Evolutionary conservation across 2,329 filamentous ascomycete genomes (phyloP).

Genomic region (Akanthomyces dipterigenus): DNA sequence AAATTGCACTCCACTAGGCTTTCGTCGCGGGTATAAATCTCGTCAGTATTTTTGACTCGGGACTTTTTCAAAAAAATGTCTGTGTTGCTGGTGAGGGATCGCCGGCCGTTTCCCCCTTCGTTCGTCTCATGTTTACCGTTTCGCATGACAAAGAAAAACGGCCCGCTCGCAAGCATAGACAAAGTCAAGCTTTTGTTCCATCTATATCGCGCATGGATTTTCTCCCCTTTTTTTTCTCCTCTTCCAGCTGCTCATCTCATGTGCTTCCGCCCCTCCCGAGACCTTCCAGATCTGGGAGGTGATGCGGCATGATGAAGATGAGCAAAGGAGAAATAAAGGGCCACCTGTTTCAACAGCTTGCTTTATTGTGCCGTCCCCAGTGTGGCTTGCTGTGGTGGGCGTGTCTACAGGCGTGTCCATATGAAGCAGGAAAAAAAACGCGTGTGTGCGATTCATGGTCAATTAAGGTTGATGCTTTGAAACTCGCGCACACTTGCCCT

Average conservation of each 20-base stretch:
- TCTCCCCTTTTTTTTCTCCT: not conserved
- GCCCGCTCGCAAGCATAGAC: not conserved
- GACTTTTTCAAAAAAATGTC: not conserved
- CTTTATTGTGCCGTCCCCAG: not conserved
- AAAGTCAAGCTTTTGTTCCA: not conserved
- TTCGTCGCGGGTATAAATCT: too few species aligned
- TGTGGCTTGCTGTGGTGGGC: constrained; percentile 1
- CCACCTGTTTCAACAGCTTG: not conserved
- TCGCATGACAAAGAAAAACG: too few species aligned
- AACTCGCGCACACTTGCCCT: not conserved
- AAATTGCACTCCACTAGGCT: too few species aligned
- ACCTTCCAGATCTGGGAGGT: not conserved
- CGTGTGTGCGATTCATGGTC: not conserved
- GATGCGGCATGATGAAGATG: not conserved
- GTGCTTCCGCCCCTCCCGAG: not conserved
- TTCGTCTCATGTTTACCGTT: not conserved
- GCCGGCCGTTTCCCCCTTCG: not conserved
- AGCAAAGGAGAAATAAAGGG: not conserved
- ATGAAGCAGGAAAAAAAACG: not conserved
- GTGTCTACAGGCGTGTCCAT: too few species aligned
- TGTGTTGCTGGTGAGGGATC: not conserved
- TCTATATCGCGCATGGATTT: not conserved
- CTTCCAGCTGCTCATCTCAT: not conserved
- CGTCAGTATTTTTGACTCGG: not conserved
- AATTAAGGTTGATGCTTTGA: not conserved